Percentiles rank a stretch among this genome's conserved stretches.
These are phyloP conservation scores for Penicillium macrosclerotiorum DNA, from an alignment of 495 filamentous ascomycete genomes.

Conservation along the genomic window DNA sequence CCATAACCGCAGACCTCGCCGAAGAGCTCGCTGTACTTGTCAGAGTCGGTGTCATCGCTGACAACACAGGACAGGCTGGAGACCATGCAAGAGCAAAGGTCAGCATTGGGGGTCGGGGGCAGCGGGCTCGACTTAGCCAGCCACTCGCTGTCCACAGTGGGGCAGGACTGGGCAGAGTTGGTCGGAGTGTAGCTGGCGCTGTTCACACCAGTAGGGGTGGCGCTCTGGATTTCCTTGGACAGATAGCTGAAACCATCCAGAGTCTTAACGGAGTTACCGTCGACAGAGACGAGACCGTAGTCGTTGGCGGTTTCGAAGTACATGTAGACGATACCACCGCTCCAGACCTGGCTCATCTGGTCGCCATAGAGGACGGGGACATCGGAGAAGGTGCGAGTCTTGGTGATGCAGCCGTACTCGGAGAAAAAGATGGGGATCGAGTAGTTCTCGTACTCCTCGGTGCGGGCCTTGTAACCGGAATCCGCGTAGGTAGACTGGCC, in stretches of 20 bases:
- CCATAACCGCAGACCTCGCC: slow-evolving; percentile 65
- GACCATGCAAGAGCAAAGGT: slow-evolving; percentile 85
- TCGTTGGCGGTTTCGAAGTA: slow-evolving; percentile 91
- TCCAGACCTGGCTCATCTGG: slow-evolving; percentile 87
- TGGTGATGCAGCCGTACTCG: slow-evolving; percentile 92
- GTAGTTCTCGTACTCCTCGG: slow-evolving; percentile 80
- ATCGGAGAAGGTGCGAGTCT: slow-evolving; percentile 80
- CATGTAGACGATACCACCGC: slow-evolving; percentile 97
- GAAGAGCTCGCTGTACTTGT: slow-evolving; percentile 66
- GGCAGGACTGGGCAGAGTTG: slow-evolving; percentile 71
- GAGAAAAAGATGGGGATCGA: slow-evolving; percentile 95
- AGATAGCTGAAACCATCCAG: slow-evolving; percentile 74
- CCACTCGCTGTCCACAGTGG: slow-evolving; percentile 63
- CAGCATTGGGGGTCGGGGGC: slow-evolving; percentile 80
- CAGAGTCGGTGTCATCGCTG: slow-evolving; percentile 40
- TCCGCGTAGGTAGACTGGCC: slow-evolving; percentile 68
- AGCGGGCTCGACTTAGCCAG: slow-evolving; percentile 63
- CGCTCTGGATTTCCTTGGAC: slow-evolving; percentile 65
- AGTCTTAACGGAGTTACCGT: slow-evolving; percentile 52
- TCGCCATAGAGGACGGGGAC: slow-evolving; percentile 75
- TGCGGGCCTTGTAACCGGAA: slow-evolving; percentile 79
- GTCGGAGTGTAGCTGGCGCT: slow-evolving; percentile 68
- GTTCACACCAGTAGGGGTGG: slow-evolving; percentile 61
- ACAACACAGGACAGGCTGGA: slow-evolving; percentile 68
- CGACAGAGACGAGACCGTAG: slow-evolving; percentile 78